These are phyloP conservation scores for Tuber microsphaerosporum DNA, from an alignment of 495 filamentous ascomycete species.

Conservation along the genomic window DNA sequence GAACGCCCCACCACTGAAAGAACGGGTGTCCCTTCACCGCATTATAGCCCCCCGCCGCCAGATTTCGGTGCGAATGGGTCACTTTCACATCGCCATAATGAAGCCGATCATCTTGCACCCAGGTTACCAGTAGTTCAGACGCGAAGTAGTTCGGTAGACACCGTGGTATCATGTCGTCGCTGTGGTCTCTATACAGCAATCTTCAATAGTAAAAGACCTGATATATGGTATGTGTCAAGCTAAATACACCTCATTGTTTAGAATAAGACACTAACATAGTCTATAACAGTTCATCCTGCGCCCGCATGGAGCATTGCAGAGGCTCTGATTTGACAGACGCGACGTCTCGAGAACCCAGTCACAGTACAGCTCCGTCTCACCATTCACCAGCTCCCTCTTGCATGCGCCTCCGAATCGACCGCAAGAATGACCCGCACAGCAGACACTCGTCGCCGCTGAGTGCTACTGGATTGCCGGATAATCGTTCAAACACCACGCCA, in stretches of 20 bases:
- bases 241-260: not conserved
- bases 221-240: not conserved
- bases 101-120: not conserved
- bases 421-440: not conserved
- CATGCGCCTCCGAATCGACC: not conserved
- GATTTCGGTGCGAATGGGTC: not conserved
- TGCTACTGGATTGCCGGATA: not conserved
- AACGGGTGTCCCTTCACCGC: slow-evolving; percentile 21
- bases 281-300: not conserved
- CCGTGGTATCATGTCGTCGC: not conserved
- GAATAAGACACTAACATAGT: not conserved
- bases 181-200: not conserved
- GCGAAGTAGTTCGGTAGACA: not conserved
- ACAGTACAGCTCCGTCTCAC: not conserved
- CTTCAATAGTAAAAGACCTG: not conserved
- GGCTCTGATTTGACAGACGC: not conserved
- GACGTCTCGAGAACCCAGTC: not conserved
- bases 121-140: not conserved
- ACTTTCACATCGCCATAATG: not conserved
- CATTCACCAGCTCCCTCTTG: not conserved
- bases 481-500: not conserved
- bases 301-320: not conserved
- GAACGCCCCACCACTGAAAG: not conserved
- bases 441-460: not conserved
- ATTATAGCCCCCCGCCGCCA: slow-evolving; percentile 32